phyloP scores from a whole-genome alignment of 352 stramenopile species.

The Phytophthora foliorum region DNA sequence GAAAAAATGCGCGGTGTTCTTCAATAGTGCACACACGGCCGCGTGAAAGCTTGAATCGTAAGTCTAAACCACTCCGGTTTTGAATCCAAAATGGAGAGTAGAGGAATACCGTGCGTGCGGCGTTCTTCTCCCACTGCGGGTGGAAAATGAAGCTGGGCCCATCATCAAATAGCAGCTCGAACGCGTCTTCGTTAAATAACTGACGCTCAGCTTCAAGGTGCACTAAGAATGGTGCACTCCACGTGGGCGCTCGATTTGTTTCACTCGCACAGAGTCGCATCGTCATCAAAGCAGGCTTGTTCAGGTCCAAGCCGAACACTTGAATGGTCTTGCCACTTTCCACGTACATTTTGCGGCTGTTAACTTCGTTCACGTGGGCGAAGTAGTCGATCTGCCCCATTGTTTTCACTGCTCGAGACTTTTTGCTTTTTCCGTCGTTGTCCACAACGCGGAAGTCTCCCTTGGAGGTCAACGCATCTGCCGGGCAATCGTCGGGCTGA shows the following conservation, averaged over 20 bases:
- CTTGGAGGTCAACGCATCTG: slow-evolving; percentile 64
- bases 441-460: slow-evolving; percentile 59
- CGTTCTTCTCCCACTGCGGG: slow-evolving; percentile 70
- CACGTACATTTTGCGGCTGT: slow-evolving; percentile 74
- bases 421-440: slow-evolving; percentile 49
- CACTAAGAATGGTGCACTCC: slow-evolving; percentile 75
- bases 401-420: slow-evolving; percentile 53
- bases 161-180: slow-evolving; percentile 72
- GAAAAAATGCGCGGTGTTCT: slow-evolving; percentile 79
- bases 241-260: slow-evolving; percentile 53
- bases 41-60: slow-evolving; percentile 72
- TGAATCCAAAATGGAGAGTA: slow-evolving; percentile 89
- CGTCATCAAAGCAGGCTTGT: slow-evolving; percentile 76
- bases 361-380: slow-evolving; percentile 79
- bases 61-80: slow-evolving; percentile 83
- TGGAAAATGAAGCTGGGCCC: slow-evolving; percentile 75
- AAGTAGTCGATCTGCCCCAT: slow-evolving; percentile 78
- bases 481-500: slow-evolving; percentile 76
- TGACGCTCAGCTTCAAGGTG: slow-evolving; percentile 59
- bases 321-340: slow-evolving; percentile 86
- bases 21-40: slow-evolving; percentile 68
- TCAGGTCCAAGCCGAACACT: slow-evolving; percentile 83
- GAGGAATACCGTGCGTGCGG: slow-evolving; percentile 69
- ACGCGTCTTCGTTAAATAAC: slow-evolving; percentile 60
- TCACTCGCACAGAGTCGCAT: slow-evolving; percentile 76